Evolutionary conservation across 331 rosid species (phyloP), one percentile per base, ranked within the genome.

Genomic region (Arachis monticola): DNA sequence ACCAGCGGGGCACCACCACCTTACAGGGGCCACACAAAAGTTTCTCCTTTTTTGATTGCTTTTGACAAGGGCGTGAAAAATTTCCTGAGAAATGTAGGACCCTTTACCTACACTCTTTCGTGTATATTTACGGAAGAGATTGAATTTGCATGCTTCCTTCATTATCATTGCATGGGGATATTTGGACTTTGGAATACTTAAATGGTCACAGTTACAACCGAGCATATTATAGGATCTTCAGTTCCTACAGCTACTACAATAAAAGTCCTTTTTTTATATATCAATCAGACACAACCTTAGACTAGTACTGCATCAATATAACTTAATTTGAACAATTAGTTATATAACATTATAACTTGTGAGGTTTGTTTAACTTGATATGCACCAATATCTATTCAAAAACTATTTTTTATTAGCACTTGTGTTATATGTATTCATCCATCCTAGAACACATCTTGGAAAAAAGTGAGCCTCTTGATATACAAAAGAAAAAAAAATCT

Each of bases 41-140:
- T 78, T 67, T 12, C 57, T 45, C 73, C 80, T 66, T 77, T 79
- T 76, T 70, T 60, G 60, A 78, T 81, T 79, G 83, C 86, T 81
- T 88, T 85, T 78, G 46, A 73, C 83, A 72, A 77, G 75, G 80
- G 98, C 98, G 91, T 92, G 92, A 88, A 73, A 67, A 67, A 63
- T 84, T 72, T 79, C 81, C 92, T 69, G 73, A 73, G 80, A 60
- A 74, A 11, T 30, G 78, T 80, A 79, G 90, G 80, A 66, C 87
- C 97, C 57, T 38, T 38, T 60, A 72, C 75, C 73, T 12, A 72
- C 75, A 69, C 76, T 63, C 74, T 74, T 63, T 73, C 82, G 46
- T 57, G 66, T 77, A 58, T 35, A 69, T 77, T 64, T 35, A 17
- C 11, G 64, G 76, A 46, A 72, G 52, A 60, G 50, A 58, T 67